Percentiles rank a stretch among this genome's conserved stretches.
Conservation (phyloP, 169 alveolate species). For the Plasmodium yoelii region DNA sequence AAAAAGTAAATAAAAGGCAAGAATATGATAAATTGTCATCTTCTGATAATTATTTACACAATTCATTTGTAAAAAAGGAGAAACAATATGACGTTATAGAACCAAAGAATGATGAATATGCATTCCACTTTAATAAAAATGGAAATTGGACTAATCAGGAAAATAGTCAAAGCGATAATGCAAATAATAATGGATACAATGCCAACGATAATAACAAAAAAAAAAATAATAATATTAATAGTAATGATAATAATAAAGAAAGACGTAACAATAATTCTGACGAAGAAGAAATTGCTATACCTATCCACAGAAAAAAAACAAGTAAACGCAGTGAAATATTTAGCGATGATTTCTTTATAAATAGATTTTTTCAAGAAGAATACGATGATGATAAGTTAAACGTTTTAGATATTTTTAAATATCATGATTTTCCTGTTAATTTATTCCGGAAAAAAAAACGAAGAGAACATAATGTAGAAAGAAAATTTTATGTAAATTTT, state of each 20-base stretch:
- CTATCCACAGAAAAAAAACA: slow-evolving; percentile 54
- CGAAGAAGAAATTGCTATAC: slow-evolving; percentile 61
- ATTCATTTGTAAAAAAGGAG: background rate
- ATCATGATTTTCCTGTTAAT: slow-evolving; percentile 70
- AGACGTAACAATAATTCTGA: slow-evolving; percentile 4
- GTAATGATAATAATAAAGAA: slow-evolving; percentile 12
- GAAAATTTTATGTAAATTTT: slow-evolving; percentile 59
- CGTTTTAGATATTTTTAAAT: slow-evolving; percentile 61
- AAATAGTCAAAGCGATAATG: background rate
- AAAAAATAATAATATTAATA: background rate
- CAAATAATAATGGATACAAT: background rate
- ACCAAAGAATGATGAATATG: too few species aligned
- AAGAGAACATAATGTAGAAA: slow-evolving; percentile 37
- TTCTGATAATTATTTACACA: slow-evolving; percentile 8
- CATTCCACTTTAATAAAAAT: background rate
- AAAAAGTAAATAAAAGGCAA: slow-evolving; percentile 1
- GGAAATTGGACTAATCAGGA: background rate
- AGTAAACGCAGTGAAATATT: slow-evolving; percentile 13
- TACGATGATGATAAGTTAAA: slow-evolving; percentile 39
- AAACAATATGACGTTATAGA: too few species aligned
- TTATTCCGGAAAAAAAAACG: slow-evolving; percentile 52
- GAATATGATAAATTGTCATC: slow-evolving; percentile 11
- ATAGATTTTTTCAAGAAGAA: slow-evolving; percentile 29
- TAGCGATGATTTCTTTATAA: slow-evolving; percentile 41
- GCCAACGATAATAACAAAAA: background rate